phyloP scores from a whole-genome alignment of 768 basidiomycete genomes.

The Xerocomellus intermedius region DNA sequence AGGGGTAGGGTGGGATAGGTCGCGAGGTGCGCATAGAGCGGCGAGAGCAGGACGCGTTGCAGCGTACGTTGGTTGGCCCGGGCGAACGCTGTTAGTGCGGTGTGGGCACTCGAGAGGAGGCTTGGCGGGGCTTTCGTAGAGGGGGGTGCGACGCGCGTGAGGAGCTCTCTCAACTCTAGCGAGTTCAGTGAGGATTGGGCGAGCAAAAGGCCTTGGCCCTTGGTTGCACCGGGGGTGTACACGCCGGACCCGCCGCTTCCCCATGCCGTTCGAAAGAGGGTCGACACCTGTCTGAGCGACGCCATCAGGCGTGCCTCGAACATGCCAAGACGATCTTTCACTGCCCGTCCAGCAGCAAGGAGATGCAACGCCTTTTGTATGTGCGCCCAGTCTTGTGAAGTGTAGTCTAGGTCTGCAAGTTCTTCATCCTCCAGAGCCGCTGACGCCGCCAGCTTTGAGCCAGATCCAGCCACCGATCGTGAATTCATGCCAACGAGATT shows the following conservation, averaged over 20 bases:
- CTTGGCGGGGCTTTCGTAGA: conserved; percentile 21
- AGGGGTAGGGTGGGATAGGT: conserved; percentile 65
- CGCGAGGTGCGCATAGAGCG: conserved; percentile 69
- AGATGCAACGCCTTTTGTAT: conserved; percentile 84
- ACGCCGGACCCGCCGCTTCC: conserved; percentile 50
- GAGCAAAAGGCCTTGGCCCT: conserved; percentile 71
- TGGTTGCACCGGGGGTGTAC: conserved; percentile 55
- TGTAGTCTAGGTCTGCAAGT: conserved; percentile 81
- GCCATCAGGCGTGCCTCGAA: conserved; percentile 74
- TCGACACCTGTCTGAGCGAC: conserved; percentile 57
- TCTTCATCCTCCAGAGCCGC: conserved; percentile 47
- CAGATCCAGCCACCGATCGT: conserved; percentile 31
- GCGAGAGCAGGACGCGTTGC: conserved; percentile 81
- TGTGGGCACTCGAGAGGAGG: conserved; percentile 54
- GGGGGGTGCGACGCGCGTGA: conserved; percentile 20
- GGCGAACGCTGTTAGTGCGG: conserved; percentile 62
- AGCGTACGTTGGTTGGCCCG: conserved; percentile 72
- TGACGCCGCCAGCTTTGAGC: conserved; percentile 28
- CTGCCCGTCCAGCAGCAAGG: conserved; percentile 72
- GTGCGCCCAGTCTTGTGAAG: conserved; percentile 81
- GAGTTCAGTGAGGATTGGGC: conserved; percentile 86
- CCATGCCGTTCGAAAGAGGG: conserved; percentile 54
- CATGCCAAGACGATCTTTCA: conserved; percentile 60
- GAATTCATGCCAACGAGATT: conserved; percentile 33
- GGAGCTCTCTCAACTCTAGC: conserved; percentile 54